A percentile compares a stretch with the other conserved stretches of the same genome.
Conservation (phyloP, 495 filamentous ascomycete species). For the Hypomontagnella submonticulosa region DNA sequence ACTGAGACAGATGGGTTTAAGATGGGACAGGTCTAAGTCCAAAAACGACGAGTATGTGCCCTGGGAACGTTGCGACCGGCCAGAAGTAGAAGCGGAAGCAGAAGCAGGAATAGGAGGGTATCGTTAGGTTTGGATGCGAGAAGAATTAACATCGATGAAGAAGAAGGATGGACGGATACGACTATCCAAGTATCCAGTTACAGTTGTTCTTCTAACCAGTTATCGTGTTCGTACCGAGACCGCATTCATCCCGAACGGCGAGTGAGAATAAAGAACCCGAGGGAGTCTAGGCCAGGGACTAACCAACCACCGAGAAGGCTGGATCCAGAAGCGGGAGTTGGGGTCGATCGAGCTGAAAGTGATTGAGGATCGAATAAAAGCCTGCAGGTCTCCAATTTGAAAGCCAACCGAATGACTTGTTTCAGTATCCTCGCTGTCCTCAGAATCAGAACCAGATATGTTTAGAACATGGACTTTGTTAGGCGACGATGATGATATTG, state of each 20-base stretch:
- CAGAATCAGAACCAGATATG: constrained; percentile 7
- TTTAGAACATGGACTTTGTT: constrained; percentile 16
- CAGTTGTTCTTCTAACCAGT: constrained; percentile 41
- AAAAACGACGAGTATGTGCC: constrained; percentile 34
- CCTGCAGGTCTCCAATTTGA: constrained; percentile 33
- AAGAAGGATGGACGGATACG: constrained; percentile 24
- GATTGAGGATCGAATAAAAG: constrained; percentile 34
- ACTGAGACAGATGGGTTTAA: constrained; percentile 43
- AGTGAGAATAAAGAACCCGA: constrained; percentile 45
- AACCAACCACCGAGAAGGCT: constrained; percentile 47
- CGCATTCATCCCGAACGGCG: constrained; percentile 47
- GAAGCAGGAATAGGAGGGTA: constrained; percentile 6
- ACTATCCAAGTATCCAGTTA: too few relatives aligned
- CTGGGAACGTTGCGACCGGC: constrained; percentile 39
- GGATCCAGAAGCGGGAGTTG: constrained; percentile 48
- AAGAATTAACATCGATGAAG: constrained; percentile 30
- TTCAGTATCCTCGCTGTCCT: constrained; percentile 23
- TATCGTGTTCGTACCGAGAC: constrained; percentile 37
- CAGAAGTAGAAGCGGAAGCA: constrained; percentile 11
- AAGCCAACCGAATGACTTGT: constrained; percentile 27
- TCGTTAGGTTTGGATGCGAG: constrained; percentile 22
- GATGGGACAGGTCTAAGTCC: constrained; percentile 25
- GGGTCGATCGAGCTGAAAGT: constrained; percentile 47
- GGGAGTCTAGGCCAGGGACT: constrained; percentile 45
- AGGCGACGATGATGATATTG: constrained; percentile 22